Conservation (phyloP, 331 rosid genomes). For the Malus hybrid region DNA sequence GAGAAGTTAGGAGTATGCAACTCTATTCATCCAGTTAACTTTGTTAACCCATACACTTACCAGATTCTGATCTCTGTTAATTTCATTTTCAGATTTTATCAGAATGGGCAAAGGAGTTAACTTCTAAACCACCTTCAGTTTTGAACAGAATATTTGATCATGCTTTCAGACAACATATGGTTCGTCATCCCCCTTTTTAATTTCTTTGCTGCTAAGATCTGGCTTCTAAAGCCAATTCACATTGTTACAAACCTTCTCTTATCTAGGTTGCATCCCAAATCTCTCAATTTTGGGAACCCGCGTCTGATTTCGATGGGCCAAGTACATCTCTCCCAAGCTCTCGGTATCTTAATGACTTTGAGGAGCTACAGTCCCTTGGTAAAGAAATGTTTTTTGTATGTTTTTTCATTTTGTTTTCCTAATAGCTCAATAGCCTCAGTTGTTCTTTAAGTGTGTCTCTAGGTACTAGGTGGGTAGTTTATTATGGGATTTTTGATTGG, state of each 20-base stretch:
- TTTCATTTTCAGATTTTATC: constrained; percentile 57
- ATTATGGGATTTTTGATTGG: neutral
- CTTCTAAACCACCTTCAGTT: constrained; percentile 53
- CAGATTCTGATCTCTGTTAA: constrained; percentile 31
- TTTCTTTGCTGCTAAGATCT: constrained; percentile 10
- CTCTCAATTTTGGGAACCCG: constrained; percentile 70
- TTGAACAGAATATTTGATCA: constrained; percentile 59
- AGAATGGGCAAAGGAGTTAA: constrained; percentile 62
- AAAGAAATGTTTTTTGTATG: constrained; percentile 17
- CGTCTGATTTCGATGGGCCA: constrained; percentile 57
- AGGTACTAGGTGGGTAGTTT: neutral
- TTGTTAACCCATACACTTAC: constrained; percentile 11
- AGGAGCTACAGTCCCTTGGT: constrained; percentile 93
- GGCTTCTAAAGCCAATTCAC: neutral
- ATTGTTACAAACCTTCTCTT: constrained; percentile 3
- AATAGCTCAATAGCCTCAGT: neutral
- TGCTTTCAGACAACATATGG: constrained; percentile 63
- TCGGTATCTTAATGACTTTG: constrained; percentile 91
- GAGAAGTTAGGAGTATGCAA: constrained; percentile 61
- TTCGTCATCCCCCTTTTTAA: constrained; percentile 21
- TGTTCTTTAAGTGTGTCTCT: neutral
- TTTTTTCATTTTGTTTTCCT: constrained; percentile 11
- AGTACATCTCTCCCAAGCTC: constrained; percentile 54
- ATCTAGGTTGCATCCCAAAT: constrained; percentile 58
- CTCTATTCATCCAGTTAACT: constrained; percentile 2